Percentiles rank a stretch among this genome's conserved stretches.
These are phyloP conservation scores for Berberis vulgaris DNA, from an alignment of 164 flowering plant genomes.

Conservation along the genomic window DNA sequence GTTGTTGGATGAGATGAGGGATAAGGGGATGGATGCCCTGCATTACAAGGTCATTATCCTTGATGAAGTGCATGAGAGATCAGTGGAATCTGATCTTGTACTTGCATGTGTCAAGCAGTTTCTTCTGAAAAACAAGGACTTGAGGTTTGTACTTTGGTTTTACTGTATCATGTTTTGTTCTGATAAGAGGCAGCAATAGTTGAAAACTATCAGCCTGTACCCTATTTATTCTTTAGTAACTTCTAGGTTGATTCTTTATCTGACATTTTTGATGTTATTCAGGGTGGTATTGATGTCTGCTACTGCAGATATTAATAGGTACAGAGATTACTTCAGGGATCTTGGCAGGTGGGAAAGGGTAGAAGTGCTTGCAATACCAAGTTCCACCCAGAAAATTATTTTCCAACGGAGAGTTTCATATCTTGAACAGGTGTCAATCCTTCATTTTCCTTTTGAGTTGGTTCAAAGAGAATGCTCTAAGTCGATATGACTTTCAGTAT, in stretches of 20 bases:
- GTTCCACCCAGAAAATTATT: slow-evolving; percentile 35
- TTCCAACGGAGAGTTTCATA: slow-evolving; percentile 62
- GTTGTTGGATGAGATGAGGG: slow-evolving; percentile 92
- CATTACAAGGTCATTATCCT: slow-evolving; percentile 82
- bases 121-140: slow-evolving; percentile 52
- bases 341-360: slow-evolving; percentile 91
- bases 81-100: slow-evolving; percentile 96
- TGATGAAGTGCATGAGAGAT: slow-evolving; percentile 99
- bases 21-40: slow-evolving; percentile 75
- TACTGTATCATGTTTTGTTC: no score
- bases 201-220: background rate
- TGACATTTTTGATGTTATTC: slow-evolving; percentile 11
- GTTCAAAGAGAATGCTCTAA: no score
- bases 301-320: slow-evolving; percentile 80
- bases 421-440: slow-evolving; percentile 67
- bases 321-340: slow-evolving; percentile 80
- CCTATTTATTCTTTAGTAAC: background rate
- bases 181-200: no score
- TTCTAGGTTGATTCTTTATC: background rate
- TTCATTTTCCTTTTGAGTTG: slow-evolving; percentile 1
- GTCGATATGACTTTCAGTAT: no score
- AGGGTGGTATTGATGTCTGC: slow-evolving; percentile 99
- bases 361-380: slow-evolving; percentile 85
- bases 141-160: slow-evolving; percentile 40
- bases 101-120: slow-evolving; percentile 94